Evolutionary conservation across 192 early-diverging fungal species (phyloP), one percentile per base, ranked within the genome.

Genomic region (Backusella liffmaniae): DNA sequence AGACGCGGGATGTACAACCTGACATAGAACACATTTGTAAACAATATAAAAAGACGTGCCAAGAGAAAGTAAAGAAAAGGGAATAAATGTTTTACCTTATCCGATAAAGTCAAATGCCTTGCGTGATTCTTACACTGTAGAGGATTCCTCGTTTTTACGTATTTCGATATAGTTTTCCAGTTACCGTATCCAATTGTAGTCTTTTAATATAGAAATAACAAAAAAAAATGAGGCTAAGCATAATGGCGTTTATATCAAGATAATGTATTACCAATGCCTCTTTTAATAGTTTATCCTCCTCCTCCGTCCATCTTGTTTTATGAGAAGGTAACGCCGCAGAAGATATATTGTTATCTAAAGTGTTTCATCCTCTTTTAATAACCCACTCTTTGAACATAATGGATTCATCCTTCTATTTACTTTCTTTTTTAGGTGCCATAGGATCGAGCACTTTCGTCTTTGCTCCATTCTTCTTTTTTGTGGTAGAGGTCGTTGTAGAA

Each of bases 71-170:
- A 16, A 49, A 6, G 46, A 49, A 49, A 49, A 5, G 18, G 1
- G 16, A 59, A 6, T 23, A 67, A 21, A 5, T 32, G 66, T 67
- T 39, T 67, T 77, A 82, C 74, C 70, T 80, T 82, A 15, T 85
- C 79, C 37, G 85, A 88, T 36, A 83, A 65, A 2, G 83, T 73
- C 32, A 89, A 70, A 73, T 90, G 88, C 56, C 90, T 83, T 29
- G 86, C 88, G 73, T 89, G 88, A 23, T 90, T 91, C 62, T 90
- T 91, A 67, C 88, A 85, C 75, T 92, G 91, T 13, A 90, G 76
- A 6, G 88, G 78, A 51, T 85, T 91, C 15, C 89, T 75, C 7
- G 87, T 88, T 8, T 79, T 76, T 44, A 92, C 84, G 15, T 78
- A 79, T 16, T 81, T 79, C 15, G 88, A 81, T 37, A 90, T 85